Base-by-base conservation (phyloP, 2,329 filamentous ascomycete species). In the Xylariomycetidae sp. region DNA sequence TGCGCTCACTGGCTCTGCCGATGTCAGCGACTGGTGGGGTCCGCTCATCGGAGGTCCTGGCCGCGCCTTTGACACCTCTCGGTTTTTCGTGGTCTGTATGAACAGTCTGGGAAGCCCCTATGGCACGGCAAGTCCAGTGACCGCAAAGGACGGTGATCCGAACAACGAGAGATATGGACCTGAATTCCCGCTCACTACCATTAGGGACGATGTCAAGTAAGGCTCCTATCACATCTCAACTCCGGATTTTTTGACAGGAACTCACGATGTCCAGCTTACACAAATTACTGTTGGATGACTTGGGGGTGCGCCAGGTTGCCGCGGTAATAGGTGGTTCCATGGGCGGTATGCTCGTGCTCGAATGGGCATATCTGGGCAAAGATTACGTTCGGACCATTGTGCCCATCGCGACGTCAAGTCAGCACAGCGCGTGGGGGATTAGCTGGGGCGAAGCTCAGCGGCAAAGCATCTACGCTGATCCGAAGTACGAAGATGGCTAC, bases 401-500 rank as follows among this genome's bases (percentile, higher is more conserved):
- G 8, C 83, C 86, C 10, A 90, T 93, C 48, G 86, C 86, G 15
- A 92, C 86, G 5, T 90, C 85, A 6, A 85, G 83, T 47, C 71
- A 82, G 25, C 87, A 92, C 59, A 90, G 85, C 50, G 86, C 86
- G 5, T 93, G 86, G 86, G 82, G 86, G 16, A 93, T 92, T 52
- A 89, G 83, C 60, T 93, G 86, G 86, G 85, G 85, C 25, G 86
- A 92, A 57, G 85, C 85, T 4, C 86, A 93, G 58, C 73, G 86
- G 32, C 85, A 92, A 63, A 89, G 84, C 70, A 96, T 98, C 57
- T 98, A 96, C 63, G 89, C 87, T 24, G 92, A 98, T 57, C 92
- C 92, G 19, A 96, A 95, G 65, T 98, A 98, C 59, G 88, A 95
- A 42, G 89, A 96, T 53, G 92, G 92, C 27, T 96, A 95, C 63